Evolutionary conservation across 1,284 basidiomycete species (phyloP).

Genomic region (Athelia psychrophila): DNA sequence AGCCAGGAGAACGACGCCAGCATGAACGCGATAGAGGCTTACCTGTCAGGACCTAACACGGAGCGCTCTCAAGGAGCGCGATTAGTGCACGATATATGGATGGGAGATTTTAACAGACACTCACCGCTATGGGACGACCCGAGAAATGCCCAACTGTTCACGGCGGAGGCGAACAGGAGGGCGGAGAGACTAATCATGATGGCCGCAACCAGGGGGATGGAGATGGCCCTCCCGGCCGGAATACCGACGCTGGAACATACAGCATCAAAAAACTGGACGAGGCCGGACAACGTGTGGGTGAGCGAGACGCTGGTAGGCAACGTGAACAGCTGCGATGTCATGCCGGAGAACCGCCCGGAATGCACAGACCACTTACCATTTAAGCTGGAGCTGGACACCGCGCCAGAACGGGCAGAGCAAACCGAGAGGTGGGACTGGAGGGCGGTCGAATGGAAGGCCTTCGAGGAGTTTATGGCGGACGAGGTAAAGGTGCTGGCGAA

Average conservation of each 20-base stretch:
- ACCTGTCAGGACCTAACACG: neutral
- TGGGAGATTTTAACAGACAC: conserved; percentile 35
- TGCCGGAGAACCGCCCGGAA: conserved; percentile 8
- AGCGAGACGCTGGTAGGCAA: conserved; percentile 5
- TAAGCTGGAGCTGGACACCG: conserved; percentile 8
- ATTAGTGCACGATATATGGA: conserved; percentile 16
- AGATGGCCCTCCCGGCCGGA: conserved; percentile 20
- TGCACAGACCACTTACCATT: conserved; percentile 28
- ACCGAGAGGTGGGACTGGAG: conserved; percentile 15
- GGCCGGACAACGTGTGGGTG: conserved; percentile 30
- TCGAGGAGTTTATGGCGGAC: conserved; percentile 5
- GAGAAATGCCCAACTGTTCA: conserved; percentile 23
- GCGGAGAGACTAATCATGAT: conserved; percentile 18
- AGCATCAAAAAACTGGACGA: conserved; percentile 21
- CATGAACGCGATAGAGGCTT: conserved; percentile 9
- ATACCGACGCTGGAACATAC: conserved; percentile 22
- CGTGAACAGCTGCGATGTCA: conserved; percentile 14
- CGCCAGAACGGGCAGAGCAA: neutral
- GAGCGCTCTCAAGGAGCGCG: neutral
- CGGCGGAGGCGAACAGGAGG: conserved; percentile 1
- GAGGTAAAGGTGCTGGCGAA: conserved; percentile 7
- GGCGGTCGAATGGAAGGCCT: conserved; percentile 19
- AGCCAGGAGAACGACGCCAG: conserved; percentile 14
- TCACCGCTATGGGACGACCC: conserved; percentile 28
- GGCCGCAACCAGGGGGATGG: conserved; percentile 11